Evolutionary conservation across 805 yeast genomes (phyloP), one percentile per base, ranked within the genome.

Genomic region (Candida chilensis): DNA sequence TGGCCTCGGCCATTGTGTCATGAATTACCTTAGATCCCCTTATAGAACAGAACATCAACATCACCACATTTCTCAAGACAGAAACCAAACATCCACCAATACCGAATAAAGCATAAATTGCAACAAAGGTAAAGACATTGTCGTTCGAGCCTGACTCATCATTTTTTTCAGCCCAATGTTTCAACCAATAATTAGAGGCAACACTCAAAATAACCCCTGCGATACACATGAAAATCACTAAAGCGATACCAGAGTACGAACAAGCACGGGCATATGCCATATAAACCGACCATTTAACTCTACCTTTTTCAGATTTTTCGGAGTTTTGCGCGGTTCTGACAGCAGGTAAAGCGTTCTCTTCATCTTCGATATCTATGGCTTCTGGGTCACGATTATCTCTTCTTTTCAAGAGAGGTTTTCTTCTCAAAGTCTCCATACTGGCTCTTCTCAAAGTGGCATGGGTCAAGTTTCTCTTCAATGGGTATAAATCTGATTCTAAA

Each of bases 141-240:
- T 47, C 44, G 37, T 74, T 77, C 2, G 44, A 21, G 1, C 57
- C 60, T 19, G 55, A 55, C 24, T 59, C 54, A 6, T 57, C 48
- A 38, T 70, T 70, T 20, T 45, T 38, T 40, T 78, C 84, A 2
- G 86, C 71, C 88, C 88, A 79, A 36, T 66, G 58, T 39, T 78
- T 78, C 40, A 79, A 58, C 78, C 84, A 76, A 45, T 72, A 73
- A 45, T 70, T 75, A 27, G 73, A 71, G 6, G 57, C 52, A 10
- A 68, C 48, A 12, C 64, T 59, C 34, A 49, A 20, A 29, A 48
- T 33, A 40, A 50, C 39, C 39, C 58, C 33, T 17, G 35, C 3
- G 19, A 52, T 17, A 40, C 61, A 40, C 46, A 64, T 38, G 25
- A 51, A 37, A 27, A 51, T 41, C 37, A 74, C 41, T 1, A 60